These are phyloP conservation scores for Aphanomyces cochlioides DNA, from an alignment of 352 stramenopile species.

Conservation along the genomic window DNA sequence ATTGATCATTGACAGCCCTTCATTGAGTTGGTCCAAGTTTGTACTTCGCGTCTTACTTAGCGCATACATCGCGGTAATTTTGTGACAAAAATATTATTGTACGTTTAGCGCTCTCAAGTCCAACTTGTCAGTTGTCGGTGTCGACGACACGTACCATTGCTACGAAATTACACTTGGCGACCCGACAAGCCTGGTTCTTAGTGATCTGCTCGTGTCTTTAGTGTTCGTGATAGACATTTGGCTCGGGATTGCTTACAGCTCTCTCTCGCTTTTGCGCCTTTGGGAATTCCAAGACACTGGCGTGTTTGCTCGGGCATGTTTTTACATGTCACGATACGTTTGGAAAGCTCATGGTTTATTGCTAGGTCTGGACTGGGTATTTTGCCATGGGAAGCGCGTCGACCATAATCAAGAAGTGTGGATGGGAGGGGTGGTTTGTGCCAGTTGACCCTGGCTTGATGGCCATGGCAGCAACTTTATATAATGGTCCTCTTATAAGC, in stretches of 20 bases:
- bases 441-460: not conserved
- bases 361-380: not conserved
- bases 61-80: not conserved
- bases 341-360: not conserved
- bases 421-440: not conserved
- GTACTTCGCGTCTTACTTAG: not conserved
- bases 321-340: not conserved
- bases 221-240: not conserved
- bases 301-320: not conserved
- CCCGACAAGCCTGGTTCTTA: not conserved
- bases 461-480: not conserved
- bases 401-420: not conserved
- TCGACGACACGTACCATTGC: not conserved
- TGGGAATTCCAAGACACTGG: not conserved
- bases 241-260: not conserved
- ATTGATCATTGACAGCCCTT: not conserved
- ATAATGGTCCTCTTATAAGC: no score
- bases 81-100: not conserved
- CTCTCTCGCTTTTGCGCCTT: not conserved
- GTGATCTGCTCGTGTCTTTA: not conserved
- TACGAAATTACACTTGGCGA: not conserved
- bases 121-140: not conserved
- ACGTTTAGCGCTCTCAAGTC: not conserved
- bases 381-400: not conserved
- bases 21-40: not conserved